Evolutionary conservation across 2,329 filamentous ascomycete genomes (phyloP), one percentile per base, ranked within the genome.

Genomic region (Boeremia exigua): DNA sequence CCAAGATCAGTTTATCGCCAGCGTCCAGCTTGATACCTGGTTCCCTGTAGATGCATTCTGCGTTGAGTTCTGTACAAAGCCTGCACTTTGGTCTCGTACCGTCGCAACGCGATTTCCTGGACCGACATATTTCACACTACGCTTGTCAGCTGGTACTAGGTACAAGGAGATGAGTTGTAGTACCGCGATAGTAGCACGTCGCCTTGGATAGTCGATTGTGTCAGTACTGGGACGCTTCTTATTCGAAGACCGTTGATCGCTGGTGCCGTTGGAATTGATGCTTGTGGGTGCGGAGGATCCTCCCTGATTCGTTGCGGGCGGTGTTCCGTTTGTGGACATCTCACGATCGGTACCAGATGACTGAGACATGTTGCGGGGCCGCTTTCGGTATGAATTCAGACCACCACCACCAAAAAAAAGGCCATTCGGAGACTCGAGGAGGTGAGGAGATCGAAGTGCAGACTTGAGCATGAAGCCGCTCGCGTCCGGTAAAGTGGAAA

Each of bases 21-120:
- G 90, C 90, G 72, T 95, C 91, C 9, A 95, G 84, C 77, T 95
- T 95, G 79, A 94, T 91, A 2, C 90, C 90, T 6, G 91, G 91
- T 72, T 95, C 91, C 60, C 91, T 85, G 74, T 95, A 95, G 62
- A 93, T 84, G 75, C 91, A 95, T 60, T 94, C 89, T 39, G 90
- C 91, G 50, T 90, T 89, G 36, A 94, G 80, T 72, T 94, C 91
- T 9, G 88, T 87, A 77, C 91, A 95, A 32, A 95, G 86, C 74
- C 91, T 89, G 78, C 91, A 95, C 75, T 92, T 94, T 39, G 91
- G 91, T 64, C 91, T 87, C 9, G 84, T 88, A 49, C 90, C 90
- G 72, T 92, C 89, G 74, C 90, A 92, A 59, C 89, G 84, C 56
- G 89, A 92, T 71, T 93, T 93, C 65, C 90, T 84, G 32, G 90